Evolutionary conservation across 306 rosid genomes (phyloP), one percentile per base, ranked within the genome.

Genomic region (Dicorynia guianensis): DNA sequence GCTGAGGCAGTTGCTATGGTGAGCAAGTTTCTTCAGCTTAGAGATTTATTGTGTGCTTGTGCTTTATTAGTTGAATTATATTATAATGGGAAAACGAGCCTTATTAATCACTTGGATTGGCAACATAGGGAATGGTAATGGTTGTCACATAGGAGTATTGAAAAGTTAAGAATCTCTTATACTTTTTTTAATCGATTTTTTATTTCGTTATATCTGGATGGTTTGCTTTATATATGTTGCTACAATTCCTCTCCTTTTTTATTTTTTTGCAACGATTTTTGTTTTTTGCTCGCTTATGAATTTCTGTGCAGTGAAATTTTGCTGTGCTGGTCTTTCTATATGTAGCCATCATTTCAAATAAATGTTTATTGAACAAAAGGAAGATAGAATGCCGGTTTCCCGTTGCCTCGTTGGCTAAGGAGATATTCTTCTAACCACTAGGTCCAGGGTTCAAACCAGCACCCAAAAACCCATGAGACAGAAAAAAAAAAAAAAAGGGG

Each of bases 1-100:
- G 57, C 69, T 18, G 62, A 40, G 50, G 77, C 79, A 72, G 79
- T 81, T 69, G 67, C 87, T 81, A 77, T 61, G 82, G 90, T 89
- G 87, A 87, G 89, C 44, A 46, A 17, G 40, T 12, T 76, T 83
- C 11, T 11, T 10, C 65, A 64, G 7, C 71, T 56, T 62, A 9
- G 49, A 63, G 13, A 35, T 60, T 20, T 68, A 33, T 52, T 54
- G 6, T 66, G 46, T 76, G 50, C 53, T 63, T 81, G 62, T 80
- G 53, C 25, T 43, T 19, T 60, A 59, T 40, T 36, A 71, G 35
- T 35, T 12, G 57, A 60, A 35, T 72, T 35, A 12, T 36, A 1
- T 1, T 25, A 25, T 18, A 52, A 35, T 52, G 60, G 8, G 8
- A 3, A 30, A 33, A 34, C 49, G n/a, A 25, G 30, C 2, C 36